Conservation (phyloP, 805 yeast genomes). For the Hanseniaspora meyeri region DNA sequence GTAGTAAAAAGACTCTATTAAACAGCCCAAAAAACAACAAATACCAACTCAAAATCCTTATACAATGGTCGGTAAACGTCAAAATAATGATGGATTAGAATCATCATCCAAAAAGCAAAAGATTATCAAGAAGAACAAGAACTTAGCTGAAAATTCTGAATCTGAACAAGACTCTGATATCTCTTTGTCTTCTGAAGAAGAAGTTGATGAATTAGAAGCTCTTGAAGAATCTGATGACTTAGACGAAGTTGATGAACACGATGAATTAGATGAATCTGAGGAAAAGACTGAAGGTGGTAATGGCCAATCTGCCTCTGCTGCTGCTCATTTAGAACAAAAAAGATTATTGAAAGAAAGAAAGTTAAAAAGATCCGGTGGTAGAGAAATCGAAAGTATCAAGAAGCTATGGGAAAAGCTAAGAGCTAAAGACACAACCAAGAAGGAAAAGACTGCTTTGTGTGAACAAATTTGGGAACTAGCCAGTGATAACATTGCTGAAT, state of each 20-base stretch:
- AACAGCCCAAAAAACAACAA: not conserved
- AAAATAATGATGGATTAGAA: slow-evolving; percentile 15
- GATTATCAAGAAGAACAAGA: slow-evolving; percentile 24
- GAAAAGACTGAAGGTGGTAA: slow-evolving; percentile 27
- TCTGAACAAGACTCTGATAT: slow-evolving; percentile 17
- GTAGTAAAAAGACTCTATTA: not conserved
- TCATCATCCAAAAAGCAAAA: slow-evolving; percentile 14
- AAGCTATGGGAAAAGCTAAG: slow-evolving; percentile 82
- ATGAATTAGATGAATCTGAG: slow-evolving; percentile 24
- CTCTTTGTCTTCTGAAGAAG: slow-evolving; percentile 13
- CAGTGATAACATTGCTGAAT: slow-evolving; percentile 63
- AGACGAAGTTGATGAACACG: slow-evolving; percentile 24
- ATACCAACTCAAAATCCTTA: not conserved
- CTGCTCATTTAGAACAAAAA: slow-evolving; percentile 69
- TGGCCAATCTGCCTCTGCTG: slow-evolving; percentile 18
- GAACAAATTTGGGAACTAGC: slow-evolving; percentile 77
- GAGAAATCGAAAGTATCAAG: slow-evolving; percentile 72
- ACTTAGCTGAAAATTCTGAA: slow-evolving; percentile 18
- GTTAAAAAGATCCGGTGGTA: slow-evolving; percentile 75
- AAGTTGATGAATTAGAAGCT: slow-evolving; percentile 15
- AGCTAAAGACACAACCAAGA: slow-evolving; percentile 69
- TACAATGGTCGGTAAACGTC: slow-evolving; percentile 9
- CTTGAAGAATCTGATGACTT: slow-evolving; percentile 19
- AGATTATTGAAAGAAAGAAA: slow-evolving; percentile 70
- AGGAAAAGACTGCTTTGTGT: slow-evolving; percentile 61